Evolutionary conservation across 345 rosid genomes (phyloP).

Genomic region (Nasturtium officinale): DNA sequence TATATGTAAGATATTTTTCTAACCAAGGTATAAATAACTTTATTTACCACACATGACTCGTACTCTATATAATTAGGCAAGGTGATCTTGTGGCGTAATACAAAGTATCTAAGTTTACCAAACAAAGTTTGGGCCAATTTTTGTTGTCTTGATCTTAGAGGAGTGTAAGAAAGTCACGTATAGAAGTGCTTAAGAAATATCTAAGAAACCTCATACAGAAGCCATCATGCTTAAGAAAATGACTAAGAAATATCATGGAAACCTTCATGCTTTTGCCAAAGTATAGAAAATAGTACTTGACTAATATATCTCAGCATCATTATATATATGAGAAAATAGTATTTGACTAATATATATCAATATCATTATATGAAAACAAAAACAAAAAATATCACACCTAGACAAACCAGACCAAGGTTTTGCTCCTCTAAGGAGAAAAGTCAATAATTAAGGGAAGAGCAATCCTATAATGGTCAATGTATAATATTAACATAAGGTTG

Average conservation of each 20-base stretch:
- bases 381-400: conserved; percentile 6
- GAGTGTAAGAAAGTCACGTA: conserved; percentile 1
- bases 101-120: conserved; percentile 15
- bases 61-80: not conserved
- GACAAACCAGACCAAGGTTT: not conserved
- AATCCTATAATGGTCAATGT: conserved; percentile 25
- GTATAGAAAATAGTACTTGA: conserved; percentile 11
- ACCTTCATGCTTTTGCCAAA: conserved; percentile 13
- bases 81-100: conserved; percentile 6
- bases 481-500: conserved; percentile 20
- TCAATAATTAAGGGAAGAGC: not conserved
- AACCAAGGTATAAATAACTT: not conserved
- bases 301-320: conserved; percentile 13
- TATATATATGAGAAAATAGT: not conserved
- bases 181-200: conserved; percentile 9
- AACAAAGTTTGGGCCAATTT: conserved; percentile 1
- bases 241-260: conserved; percentile 24
- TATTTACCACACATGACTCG: not conserved
- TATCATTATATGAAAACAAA: conserved; percentile 9
- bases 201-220: conserved; percentile 18
- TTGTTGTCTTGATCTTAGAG: conserved; percentile 10
- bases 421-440: conserved; percentile 22
- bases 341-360: conserved; percentile 16
- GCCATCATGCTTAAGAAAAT: conserved; percentile 17
- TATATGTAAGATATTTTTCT: not conserved